Evolutionary conservation across 164 flowering plant genomes (phyloP).

Genomic region (Magnolia changhungtana): DNA sequence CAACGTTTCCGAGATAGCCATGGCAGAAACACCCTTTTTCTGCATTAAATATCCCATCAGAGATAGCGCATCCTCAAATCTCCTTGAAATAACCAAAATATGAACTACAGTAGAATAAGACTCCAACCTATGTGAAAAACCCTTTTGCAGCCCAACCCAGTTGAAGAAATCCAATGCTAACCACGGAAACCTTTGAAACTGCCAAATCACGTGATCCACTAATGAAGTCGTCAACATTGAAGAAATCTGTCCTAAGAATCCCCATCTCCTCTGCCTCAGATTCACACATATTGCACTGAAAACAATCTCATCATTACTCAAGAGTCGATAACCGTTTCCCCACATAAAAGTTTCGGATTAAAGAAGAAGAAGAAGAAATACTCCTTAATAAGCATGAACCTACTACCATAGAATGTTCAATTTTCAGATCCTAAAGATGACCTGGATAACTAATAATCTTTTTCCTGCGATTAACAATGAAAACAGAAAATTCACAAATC

Average conservation of each 20-base stretch:
- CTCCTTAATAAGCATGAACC: too few species aligned
- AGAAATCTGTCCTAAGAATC: conserved; percentile 24
- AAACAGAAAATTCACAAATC: too few species aligned
- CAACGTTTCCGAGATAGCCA: conserved; percentile 26
- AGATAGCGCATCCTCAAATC: conserved; percentile 29
- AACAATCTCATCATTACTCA: conserved; percentile 32
- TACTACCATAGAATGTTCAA: too few species aligned
- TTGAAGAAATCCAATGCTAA: conserved; percentile 39
- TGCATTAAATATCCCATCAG: conserved; percentile 27
- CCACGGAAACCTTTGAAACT: conserved; percentile 38
- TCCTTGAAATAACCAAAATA: conserved; percentile 29
- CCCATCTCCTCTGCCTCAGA: conserved; percentile 44
- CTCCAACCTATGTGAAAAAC: conserved; percentile 21
- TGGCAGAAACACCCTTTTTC: conserved; percentile 16
- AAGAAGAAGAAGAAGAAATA: background rate
- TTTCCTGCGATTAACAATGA: too few species aligned
- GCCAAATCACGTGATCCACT: conserved; percentile 35
- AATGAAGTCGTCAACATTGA: conserved; percentile 30
- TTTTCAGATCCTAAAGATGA: too few species aligned
- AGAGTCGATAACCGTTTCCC: conserved; percentile 32
- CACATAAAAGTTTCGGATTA: conserved; percentile 26
- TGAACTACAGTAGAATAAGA: conserved; percentile 29
- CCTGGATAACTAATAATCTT: too few species aligned
- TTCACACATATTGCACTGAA: conserved; percentile 42
- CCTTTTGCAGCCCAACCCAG: conserved; percentile 19